Evolutionary conservation across 306 rosid genomes (phyloP).

Genomic region (Fragaria ananassa): DNA sequence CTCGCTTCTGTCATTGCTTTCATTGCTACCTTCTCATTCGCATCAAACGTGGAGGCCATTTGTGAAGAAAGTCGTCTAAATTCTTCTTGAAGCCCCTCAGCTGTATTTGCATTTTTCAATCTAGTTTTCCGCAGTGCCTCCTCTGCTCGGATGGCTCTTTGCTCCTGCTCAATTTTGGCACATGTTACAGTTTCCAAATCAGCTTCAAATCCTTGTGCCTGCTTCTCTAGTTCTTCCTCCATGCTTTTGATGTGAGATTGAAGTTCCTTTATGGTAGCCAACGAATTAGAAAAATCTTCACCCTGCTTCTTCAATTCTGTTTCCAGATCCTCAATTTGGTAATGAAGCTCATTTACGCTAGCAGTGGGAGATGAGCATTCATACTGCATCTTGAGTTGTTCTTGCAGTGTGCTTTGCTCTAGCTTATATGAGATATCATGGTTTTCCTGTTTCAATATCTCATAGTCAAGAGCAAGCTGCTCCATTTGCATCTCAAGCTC

Average conservation of each 20-base stretch:
- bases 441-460: constrained; percentile 94
- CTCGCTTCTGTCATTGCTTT: constrained; percentile 69
- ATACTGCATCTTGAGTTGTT: constrained; percentile 71
- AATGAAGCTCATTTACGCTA: constrained; percentile 52
- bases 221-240: constrained; percentile 77
- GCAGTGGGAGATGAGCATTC: constrained; percentile 62
- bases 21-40: constrained; percentile 76
- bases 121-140: constrained; percentile 69
- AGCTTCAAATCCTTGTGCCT: constrained; percentile 58
- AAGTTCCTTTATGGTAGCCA: constrained; percentile 62
- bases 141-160: constrained; percentile 87
- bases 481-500: constrained; percentile 95
- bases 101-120: constrained; percentile 63
- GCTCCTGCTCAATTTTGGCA: constrained; percentile 82
- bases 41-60: constrained; percentile 78
- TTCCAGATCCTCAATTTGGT: constrained; percentile 60
- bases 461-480: constrained; percentile 97
- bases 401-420: constrained; percentile 87
- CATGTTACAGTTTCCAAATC: constrained; percentile 63
- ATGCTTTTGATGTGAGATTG: constrained; percentile 56
- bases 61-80: constrained; percentile 70
- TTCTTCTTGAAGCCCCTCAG: constrained; percentile 92
- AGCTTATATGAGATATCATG: constrained; percentile 67
- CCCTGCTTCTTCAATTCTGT: constrained; percentile 66
- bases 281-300: constrained; percentile 61